Base-by-base conservation (phyloP, 768 basidiomycete species). In the Tylopilus plumbeoviolaceoides region DNA sequence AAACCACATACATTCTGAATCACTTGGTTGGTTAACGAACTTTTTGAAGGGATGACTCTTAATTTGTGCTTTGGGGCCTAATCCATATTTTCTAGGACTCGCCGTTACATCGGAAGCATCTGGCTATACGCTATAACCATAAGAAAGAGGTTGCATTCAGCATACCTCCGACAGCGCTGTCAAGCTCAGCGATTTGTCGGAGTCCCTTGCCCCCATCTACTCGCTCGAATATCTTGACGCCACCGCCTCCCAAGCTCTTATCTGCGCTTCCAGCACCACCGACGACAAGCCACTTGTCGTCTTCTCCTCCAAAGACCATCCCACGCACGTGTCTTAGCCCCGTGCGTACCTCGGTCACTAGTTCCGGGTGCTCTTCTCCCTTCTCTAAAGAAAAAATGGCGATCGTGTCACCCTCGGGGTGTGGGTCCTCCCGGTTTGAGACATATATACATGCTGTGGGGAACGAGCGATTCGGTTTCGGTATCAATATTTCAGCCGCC, bases 381-480 rank as follows among this genome's bases (percentile, higher is more conserved):
- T 74, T 71, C 9, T 73, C 72, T 40, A 84, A 73, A 7, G 79
- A 73, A 70, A 86, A 90, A 30, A 91, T 78, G 6, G 87, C 77
- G 56, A 92, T 80, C 28, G 80, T 79, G 65, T 92, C 89, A 21
- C 89, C 88, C 43, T 77, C 81, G 0, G 81, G 73, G 20, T 80
- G 77, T 5, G 83, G 83, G 60, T 89, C 83, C 59, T 89, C 84
- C 30, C 90, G 77, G 67, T 91, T 92, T 4, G 89, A 85, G 11
- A 81, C 70, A 62, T 89, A 91, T 15, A 91, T 70, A 65, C 85
- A 85, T 3, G 80, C 75, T 1, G 69, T 72, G 0, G 82, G 73
- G 70, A 76, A 85, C 4, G 75, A 63, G 7, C 69, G 39, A 55
- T 82, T 83, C 12, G 82, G 73, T 7, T 70, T 61, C 0, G 86